A percentile compares a stretch with the other conserved stretches of the same genome.
These are phyloP conservation scores for Alloteropsis angusta DNA, from an alignment of 202 grass and related monocot species.

Conservation along the genomic window DNA sequence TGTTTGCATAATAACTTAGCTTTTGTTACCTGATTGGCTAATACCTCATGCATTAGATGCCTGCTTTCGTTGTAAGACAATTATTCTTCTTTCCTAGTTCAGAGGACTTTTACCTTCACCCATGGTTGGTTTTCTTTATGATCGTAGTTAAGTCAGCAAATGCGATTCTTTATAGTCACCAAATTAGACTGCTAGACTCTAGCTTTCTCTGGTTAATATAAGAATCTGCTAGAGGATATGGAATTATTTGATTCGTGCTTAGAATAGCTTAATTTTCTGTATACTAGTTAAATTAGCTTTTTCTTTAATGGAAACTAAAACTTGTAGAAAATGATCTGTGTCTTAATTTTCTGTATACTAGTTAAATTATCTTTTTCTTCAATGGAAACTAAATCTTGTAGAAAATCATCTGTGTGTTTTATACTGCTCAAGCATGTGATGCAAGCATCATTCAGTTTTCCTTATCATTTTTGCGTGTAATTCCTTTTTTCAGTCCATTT, in stretches of 20 bases:
- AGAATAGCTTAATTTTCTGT: background rate
- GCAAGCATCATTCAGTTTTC: background rate
- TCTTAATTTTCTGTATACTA: background rate
- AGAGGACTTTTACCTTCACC: background rate
- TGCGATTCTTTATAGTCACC: background rate
- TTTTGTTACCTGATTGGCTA: background rate
- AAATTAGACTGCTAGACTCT: background rate
- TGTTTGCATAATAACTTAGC: background rate
- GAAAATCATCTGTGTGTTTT: background rate
- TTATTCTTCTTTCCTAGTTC: background rate
- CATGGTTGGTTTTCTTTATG: background rate
- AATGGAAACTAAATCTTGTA: background rate
- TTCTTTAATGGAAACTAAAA: background rate
- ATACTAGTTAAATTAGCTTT: background rate
- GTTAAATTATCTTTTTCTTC: background rate
- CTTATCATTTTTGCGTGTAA: background rate
- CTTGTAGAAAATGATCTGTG: no score
- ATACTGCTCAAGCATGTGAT: background rate
- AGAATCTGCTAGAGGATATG: background rate
- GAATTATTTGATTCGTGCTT: background rate
- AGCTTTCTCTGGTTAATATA: background rate
- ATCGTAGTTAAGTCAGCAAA: background rate
- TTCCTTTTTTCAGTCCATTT: background rate
- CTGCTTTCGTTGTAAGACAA: background rate
- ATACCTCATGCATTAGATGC: background rate